Evolutionary conservation across 495 filamentous ascomycete species (phyloP).

Genomic region (Penicillium nucicola): DNA sequence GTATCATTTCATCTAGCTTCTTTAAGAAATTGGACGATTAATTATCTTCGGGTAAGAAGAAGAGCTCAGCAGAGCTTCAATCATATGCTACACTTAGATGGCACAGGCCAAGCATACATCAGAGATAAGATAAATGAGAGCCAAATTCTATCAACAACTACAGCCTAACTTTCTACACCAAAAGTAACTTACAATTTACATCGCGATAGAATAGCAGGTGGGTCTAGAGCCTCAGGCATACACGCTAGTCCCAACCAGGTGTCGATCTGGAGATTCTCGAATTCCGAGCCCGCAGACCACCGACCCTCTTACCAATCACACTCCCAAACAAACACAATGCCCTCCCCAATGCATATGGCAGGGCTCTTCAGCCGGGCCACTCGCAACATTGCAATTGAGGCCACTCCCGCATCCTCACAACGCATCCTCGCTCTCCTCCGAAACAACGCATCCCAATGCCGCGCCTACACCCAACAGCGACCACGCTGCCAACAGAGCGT

Average conservation of each 20-base stretch:
- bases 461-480: conserved; percentile 26
- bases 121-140: too few species aligned
- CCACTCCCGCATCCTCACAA: conserved; percentile 8
- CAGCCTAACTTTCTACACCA: too few species aligned
- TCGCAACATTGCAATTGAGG: conserved; percentile 22
- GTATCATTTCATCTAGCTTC: too few species aligned
- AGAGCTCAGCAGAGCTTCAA: too few species aligned
- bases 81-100: too few species aligned
- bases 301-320: conserved; percentile 6
- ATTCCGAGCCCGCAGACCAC: conserved; percentile 7
- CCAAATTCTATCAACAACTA: too few species aligned
- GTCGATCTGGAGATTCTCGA: conserved; percentile 27
- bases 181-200: too few species aligned
- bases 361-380: conserved; percentile 26
- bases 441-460: conserved; percentile 20
- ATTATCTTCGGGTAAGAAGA: too few species aligned
- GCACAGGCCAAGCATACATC: too few species aligned
- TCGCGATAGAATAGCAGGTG: too few species aligned
- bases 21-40: too few species aligned
- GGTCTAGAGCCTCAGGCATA: conserved; percentile 11
- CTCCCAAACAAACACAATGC: conserved; percentile 21
- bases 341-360: conserved; percentile 30
- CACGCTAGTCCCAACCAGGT: conserved; percentile 14
- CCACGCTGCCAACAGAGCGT: conserved; percentile 17
- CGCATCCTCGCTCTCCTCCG: conserved; percentile 20